A percentile compares a stretch with the other conserved stretches of the same genome.
Evolutionary conservation across 2,329 filamentous ascomycete species (phyloP).

Genomic region (Pseudocercospora vitis): DNA sequence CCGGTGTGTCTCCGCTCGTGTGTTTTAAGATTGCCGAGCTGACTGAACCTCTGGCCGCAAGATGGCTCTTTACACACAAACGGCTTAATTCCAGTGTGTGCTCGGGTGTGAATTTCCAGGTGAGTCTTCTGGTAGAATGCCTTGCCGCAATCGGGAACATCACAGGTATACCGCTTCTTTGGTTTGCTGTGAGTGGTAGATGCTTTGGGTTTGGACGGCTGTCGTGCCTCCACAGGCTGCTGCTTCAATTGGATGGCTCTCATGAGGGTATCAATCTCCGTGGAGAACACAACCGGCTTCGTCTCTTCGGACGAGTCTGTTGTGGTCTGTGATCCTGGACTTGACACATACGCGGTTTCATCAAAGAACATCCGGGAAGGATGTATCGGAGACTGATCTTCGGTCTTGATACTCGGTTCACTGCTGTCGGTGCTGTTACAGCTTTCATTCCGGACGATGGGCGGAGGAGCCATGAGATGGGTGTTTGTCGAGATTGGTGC

Average conservation of each 20-base stretch:
- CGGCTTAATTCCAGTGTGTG: conserved; percentile 86
- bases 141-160: conserved; percentile 72
- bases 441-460: conserved; percentile 31
- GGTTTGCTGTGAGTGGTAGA: conserved; percentile 29
- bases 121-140: conserved; percentile 90
- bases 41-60: conserved; percentile 81
- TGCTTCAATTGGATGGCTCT: conserved; percentile 75
- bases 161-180: conserved; percentile 72
- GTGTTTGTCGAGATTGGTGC: conserved; percentile 16
- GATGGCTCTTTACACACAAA: conserved; percentile 76
- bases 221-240: conserved; percentile 34
- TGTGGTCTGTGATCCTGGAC: conserved; percentile 45
- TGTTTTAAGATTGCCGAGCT: conserved; percentile 88
- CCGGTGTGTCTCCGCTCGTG: conserved; percentile 86
- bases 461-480: conserved; percentile 16
- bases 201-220: conserved; percentile 9
- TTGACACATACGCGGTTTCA: conserved; percentile 32
- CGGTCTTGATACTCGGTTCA: conserved; percentile 46
- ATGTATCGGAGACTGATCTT: conserved; percentile 45
- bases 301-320: conserved; percentile 43
- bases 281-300: conserved; percentile 64
- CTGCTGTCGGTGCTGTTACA: conserved; percentile 29
- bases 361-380: conserved; percentile 44
- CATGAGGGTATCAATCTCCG: conserved; percentile 84
- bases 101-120: conserved; percentile 81